Conservation (phyloP, 2,329 filamentous ascomycete genomes). For the Mycocentrospora acerina region DNA sequence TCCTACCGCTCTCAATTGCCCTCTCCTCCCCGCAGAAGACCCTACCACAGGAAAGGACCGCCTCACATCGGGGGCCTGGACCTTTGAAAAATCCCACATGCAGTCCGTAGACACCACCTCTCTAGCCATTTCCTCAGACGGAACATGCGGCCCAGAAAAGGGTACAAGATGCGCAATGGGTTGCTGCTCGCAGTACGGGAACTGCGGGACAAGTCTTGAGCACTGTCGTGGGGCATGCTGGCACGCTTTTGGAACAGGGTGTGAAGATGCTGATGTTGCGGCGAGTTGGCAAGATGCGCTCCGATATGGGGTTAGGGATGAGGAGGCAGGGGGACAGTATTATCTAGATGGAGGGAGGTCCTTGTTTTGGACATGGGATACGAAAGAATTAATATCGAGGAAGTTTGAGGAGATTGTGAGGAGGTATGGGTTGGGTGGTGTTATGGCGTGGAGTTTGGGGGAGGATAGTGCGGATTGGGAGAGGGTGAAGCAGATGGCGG, state of each 20-base stretch:
- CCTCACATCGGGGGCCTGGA: conserved; percentile 59
- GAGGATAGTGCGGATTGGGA: conserved; percentile 57
- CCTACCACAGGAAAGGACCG: conserved; percentile 61
- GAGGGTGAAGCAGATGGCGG: conserved; percentile 47
- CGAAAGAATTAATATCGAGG: conserved; percentile 57
- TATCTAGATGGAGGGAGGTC: conserved; percentile 63
- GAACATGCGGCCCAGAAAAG: conserved; percentile 34
- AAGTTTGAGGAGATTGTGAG: conserved; percentile 65
- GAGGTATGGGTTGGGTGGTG: conserved; percentile 62
- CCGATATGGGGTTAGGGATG: conserved; percentile 58
- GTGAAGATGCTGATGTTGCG: conserved; percentile 51
- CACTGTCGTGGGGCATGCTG: conserved; percentile 37
- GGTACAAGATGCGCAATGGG: conserved; percentile 26
- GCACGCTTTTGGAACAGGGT: conserved; percentile 43
- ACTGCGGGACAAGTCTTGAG: conserved; percentile 30
- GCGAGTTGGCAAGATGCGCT: conserved; percentile 61
- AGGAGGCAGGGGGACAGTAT: conserved; percentile 63
- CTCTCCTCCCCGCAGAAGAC: conserved; percentile 61
- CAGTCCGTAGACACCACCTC: conserved; percentile 14
- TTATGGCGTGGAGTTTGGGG: conserved; percentile 75
- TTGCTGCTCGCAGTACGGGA: conserved; percentile 38
- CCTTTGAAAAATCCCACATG: conserved; percentile 42
- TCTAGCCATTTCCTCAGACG: conserved; percentile 23
- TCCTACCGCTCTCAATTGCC: conserved; percentile 57
- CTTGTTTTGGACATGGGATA: conserved; percentile 77